Percentiles rank a stretch among this genome's conserved stretches.
Evolutionary conservation across 1,139 yeast genomes (phyloP).

Genomic region (Dujonia santamariae): DNA sequence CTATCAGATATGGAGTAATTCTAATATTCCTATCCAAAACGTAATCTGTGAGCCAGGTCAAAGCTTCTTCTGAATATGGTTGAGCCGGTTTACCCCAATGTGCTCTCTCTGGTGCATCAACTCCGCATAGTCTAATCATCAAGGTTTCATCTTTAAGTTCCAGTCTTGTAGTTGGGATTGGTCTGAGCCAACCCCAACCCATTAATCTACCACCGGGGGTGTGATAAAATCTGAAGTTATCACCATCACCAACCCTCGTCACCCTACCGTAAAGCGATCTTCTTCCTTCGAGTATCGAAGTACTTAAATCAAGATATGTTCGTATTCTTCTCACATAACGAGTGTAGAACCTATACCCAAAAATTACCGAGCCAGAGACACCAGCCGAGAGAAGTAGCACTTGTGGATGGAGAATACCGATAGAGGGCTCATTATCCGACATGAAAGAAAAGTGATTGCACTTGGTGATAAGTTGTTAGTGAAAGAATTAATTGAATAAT

Average conservation of each 20-base stretch:
- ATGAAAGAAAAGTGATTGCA: no score
- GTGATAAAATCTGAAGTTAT: conserved; percentile 86
- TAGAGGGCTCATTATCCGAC: no score
- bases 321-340: conserved; percentile 34
- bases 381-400: conserved; percentile 41
- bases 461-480: no score
- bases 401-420: conserved; percentile 34
- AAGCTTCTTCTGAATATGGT: conserved; percentile 81
- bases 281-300: conserved; percentile 32
- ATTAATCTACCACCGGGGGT: conserved; percentile 85
- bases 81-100: conserved; percentile 96
- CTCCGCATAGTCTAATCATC: conserved; percentile 79
- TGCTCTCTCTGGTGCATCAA: conserved; percentile 97
- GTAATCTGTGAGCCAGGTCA: conserved; percentile 67
- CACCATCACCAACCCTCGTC: conserved; percentile 95
- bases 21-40: conserved; percentile 65
- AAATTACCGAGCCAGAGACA: conserved; percentile 27
- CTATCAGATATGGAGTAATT: conserved; percentile 75
- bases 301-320: conserved; percentile 38
- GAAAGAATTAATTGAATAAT: no score
- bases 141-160: conserved; percentile 56
- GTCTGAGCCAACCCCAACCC: conserved; percentile 94
- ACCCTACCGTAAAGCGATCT: conserved; percentile 67
- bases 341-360: conserved; percentile 30
- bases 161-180: conserved; percentile 38